Conservation (phyloP, 1,139 yeast genomes). For the Kazachstania sp. region DNA sequence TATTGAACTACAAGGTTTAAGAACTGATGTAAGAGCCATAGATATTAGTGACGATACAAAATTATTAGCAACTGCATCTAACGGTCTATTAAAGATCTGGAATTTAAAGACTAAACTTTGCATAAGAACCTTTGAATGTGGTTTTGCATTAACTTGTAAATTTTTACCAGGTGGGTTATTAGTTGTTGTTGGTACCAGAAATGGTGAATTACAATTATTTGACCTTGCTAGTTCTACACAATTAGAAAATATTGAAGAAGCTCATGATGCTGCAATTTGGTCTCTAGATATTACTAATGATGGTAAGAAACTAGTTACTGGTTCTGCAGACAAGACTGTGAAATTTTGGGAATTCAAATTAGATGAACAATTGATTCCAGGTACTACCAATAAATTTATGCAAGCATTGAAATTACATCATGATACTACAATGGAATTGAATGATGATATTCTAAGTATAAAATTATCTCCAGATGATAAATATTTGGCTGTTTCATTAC, state of each 20-base stretch:
- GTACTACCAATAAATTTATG: slow-evolving; percentile 44
- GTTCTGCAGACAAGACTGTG: slow-evolving; percentile 85
- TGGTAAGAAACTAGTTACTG: slow-evolving; percentile 79
- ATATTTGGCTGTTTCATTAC: slow-evolving; percentile 70
- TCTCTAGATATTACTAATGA: slow-evolving; percentile 79
- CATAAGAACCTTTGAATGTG: slow-evolving; percentile 79
- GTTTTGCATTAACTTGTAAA: slow-evolving; percentile 72
- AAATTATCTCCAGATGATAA: slow-evolving; percentile 75
- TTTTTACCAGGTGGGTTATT: slow-evolving; percentile 89
- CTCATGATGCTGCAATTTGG: slow-evolving; percentile 88
- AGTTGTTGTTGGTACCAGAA: slow-evolving; percentile 82
- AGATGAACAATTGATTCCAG: slow-evolving; percentile 59
- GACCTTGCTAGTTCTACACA: slow-evolving; percentile 78
- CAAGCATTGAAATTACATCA: slow-evolving; percentile 57
- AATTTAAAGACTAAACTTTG: slow-evolving; percentile 66
- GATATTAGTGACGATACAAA: slow-evolving; percentile 76
- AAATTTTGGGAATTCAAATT: slow-evolving; percentile 83
- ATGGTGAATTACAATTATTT: slow-evolving; percentile 75
- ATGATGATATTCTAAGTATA: slow-evolving; percentile 77
- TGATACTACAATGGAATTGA: slow-evolving; percentile 70
- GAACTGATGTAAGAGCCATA: slow-evolving; percentile 78
- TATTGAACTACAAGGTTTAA: slow-evolving; percentile 75
- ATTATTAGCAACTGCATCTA: slow-evolving; percentile 80
- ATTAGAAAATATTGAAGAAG: slow-evolving; percentile 59
- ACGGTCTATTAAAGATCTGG: slow-evolving; percentile 86